A percentile compares a stretch with the other conserved stretches of the same genome.
phyloP scores from a whole-genome alignment of 2,329 filamentous ascomycete species.

The Ascochyta lentis region DNA sequence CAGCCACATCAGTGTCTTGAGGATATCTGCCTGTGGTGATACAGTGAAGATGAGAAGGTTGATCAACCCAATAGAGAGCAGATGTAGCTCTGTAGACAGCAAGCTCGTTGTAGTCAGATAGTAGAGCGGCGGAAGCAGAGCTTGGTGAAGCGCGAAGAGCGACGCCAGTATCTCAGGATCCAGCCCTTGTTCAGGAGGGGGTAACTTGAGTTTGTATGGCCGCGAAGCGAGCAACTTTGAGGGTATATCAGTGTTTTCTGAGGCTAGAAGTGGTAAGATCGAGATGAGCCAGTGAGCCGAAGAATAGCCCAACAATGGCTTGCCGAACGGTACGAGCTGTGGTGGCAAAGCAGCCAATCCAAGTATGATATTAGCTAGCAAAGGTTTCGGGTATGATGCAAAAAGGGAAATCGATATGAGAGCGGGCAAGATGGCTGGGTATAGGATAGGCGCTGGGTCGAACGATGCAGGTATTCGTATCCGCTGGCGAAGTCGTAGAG shows the following conservation, averaged over 20 bases:
- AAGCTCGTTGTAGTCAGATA: conserved; percentile 89
- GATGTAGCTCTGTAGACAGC: conserved; percentile 82
- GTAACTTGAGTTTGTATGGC: conserved; percentile 46
- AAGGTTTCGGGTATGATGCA: conserved; percentile 63
- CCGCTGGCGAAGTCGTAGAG: conserved; percentile 48
- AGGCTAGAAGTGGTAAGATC: conserved; percentile 69
- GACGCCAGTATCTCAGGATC: conserved; percentile 66
- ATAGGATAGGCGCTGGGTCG: conserved; percentile 89
- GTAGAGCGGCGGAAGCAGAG: conserved; percentile 74
- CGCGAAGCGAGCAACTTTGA: conserved; percentile 41
- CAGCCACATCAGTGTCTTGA: conserved; percentile 55
- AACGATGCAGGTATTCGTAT: conserved; percentile 77
- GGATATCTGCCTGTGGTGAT: conserved; percentile 61
- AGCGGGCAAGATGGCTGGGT: conserved; percentile 78
- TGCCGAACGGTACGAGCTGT: conserved; percentile 71
- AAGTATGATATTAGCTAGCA: conserved; percentile 84
- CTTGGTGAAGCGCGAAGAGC: conserved; percentile 84
- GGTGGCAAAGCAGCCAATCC: conserved; percentile 78
- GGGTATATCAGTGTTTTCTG: conserved; percentile 53
- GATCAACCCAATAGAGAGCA: conserved; percentile 82
- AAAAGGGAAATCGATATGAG: conserved; percentile 78
- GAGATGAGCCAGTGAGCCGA: conserved; percentile 81
- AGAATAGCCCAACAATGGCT: conserved; percentile 64
- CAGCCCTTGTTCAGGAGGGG: conserved; percentile 46
- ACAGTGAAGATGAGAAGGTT: conserved; percentile 78